Conservation (phyloP, 1,139 yeast species). For the Taphrina deformans region DNA sequence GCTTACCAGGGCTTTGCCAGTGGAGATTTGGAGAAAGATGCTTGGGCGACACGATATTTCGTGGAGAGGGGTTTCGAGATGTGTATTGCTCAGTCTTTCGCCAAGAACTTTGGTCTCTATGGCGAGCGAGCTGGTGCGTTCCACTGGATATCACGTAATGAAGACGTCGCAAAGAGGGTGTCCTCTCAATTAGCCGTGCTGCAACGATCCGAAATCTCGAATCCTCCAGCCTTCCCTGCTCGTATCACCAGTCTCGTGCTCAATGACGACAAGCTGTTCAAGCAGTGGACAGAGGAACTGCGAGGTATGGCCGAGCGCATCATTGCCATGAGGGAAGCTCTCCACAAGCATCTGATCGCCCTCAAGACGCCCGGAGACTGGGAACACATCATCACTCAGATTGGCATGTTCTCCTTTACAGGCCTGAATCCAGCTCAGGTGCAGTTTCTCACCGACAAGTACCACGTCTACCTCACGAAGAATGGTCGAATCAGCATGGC, state of each 20-base stretch:
- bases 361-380: slow-evolving; percentile 64
- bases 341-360: slow-evolving; percentile 55
- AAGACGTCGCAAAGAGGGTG: slow-evolving; percentile 50
- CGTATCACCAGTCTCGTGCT: slow-evolving; percentile 78
- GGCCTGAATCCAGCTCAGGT: slow-evolving; percentile 82
- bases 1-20: slow-evolving; percentile 94
- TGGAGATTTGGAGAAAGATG: slow-evolving; percentile 60
- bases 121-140: slow-evolving; percentile 96
- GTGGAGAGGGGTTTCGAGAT: slow-evolving; percentile 53
- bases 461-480: slow-evolving; percentile 62
- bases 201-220: slow-evolving; percentile 84
- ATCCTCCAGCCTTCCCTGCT: slow-evolving; percentile 94
- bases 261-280: slow-evolving; percentile 59
- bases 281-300: slow-evolving; percentile 78
- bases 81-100: slow-evolving; percentile 84
- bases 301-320: slow-evolving; percentile 75
- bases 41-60: slow-evolving; percentile 53
- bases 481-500: slow-evolving; percentile 89
- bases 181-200: slow-evolving; percentile 78
- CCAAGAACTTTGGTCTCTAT: slow-evolving; percentile 94
- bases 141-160: slow-evolving; percentile 52
- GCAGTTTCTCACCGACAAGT: slow-evolving; percentile 68
- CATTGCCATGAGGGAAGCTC: slow-evolving; percentile 61
- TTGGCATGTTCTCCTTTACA: slow-evolving; percentile 97
- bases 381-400: slow-evolving; percentile 83